Evolutionary conservation across 1,139 yeast species (phyloP), one percentile per base, ranked within the genome.

Genomic region (Yamadazyma taylorii): DNA sequence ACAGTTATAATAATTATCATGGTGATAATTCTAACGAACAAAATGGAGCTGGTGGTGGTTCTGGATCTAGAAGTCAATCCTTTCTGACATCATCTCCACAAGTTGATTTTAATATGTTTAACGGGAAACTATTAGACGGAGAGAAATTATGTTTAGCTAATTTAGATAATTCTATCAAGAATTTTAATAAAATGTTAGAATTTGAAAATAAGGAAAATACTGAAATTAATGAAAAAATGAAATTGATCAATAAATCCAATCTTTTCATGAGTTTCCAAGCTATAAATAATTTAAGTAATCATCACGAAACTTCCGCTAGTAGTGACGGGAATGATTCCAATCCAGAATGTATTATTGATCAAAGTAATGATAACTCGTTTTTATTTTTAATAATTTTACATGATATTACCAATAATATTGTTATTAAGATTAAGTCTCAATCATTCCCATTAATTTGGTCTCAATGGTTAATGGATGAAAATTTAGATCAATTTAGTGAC

Each of bases 391-490:
- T 88, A 33, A 76, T 85, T 23, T 68, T 92, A 49, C 78, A 79
- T 48, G 98, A 92, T 55, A 78, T 80, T 32, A 79, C 85, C 34
- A 92, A 92, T 60, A 76, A 81, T 46, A 79, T 92, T 46, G 74
- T 84, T 15, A 75, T 87, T 37, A 73, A 79, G 30, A 79, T 88
- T 36, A 80, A 84, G 48, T 85, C 97, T 0, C 98, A 92, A 60
- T 80, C 95, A 10, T 85, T 88, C 69, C 98, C 98, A 8, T 58
- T 79, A 30, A 81, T 79, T 54, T 92, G 98, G 98, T 83, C 89
- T 3, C 69, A 77, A 24, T 89, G 97, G 96, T 67, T 88, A 17
- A 84, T 81, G 51, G 83, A 72, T 22, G 67, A 59, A 40, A 63
- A 54, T 27, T 66, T 41, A 48, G 62, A 63, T 14, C 58, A 58